Evolutionary conservation across 1,139 yeast species (phyloP), one percentile per base, ranked within the genome.

Genomic region (Spathaspora jeffriesii): DNA sequence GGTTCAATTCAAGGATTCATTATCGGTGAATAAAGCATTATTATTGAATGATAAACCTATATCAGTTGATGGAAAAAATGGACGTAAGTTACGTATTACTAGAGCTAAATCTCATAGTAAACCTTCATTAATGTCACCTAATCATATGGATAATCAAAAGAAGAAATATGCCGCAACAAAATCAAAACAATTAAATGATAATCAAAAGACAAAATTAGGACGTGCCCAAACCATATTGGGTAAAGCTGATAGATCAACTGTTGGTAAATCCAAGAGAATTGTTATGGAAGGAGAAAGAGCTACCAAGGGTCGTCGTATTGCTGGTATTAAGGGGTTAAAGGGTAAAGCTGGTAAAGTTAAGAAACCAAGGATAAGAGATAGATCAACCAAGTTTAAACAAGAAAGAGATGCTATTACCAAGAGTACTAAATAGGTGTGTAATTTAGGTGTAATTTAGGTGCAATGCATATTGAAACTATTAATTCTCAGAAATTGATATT

Each of bases 1-100:
- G 64, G 91, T 95, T 30, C 98, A 93, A 67, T 95, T 92, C 70
- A 80, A 77, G 53, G 97, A 92, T 65, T 71, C 92, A 22, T 79
- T 85, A 50, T 77, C 86, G 36, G 97, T 95, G 13, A 84, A 86
- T 54, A 88, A 88, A 62, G 97, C 97, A 0, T 68, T 95, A 49
- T 66, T 90, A 53, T 71, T 90, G 52, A 81, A 92, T 63, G 96
- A 83, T 44, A 85, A 88, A 67, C 80, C 82, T 48, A 73, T 89
- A 61, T 63, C 66, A 21, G 68, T 62, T 32, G 44, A 34, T 15
- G 36, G 42, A 10, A 70, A 65, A 72, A 49, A 47, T 17, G 55
- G 54, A 4, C 79, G 98, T 56, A 82, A 84, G 58, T 76, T 93
- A 57, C 82, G 99, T 62, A 84, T 93, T 43, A 68, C 86, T 25